Evolutionary conservation across 164 flowering plant species (phyloP), one percentile per base, ranked within the genome.

Genomic region (Sextonia rubra): DNA sequence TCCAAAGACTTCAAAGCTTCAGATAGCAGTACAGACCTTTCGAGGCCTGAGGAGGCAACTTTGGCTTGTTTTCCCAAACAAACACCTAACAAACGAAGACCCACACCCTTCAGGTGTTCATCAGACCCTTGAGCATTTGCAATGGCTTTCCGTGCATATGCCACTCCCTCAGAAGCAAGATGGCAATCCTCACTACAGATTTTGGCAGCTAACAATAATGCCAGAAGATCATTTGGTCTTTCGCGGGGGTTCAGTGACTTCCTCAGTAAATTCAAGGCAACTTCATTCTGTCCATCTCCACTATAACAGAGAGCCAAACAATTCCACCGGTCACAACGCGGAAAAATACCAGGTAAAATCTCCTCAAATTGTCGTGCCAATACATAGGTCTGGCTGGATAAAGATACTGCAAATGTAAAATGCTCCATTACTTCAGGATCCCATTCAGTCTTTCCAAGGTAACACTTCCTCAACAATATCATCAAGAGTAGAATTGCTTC

Each of bases 391-490:
- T 90, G 91, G 66, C 88, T 79, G 72, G 93, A 93, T 44, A 90
- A 7, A 77, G 98, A 89, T 17, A 95, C 79, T 72, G 98, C 97
- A 87, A 82, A 91, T 6, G 89, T 86, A 66, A 95, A 85, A 81
- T 95, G 94, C 72, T 95, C 97, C 81, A 93, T 79, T 3, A 95
- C 81, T 5, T 94, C 88, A 44, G 91, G 97, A 74, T 95, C 99
- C 97, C 97, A 93, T 69, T 86, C 79, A 68, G 70, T 82, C 75
- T 83, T 88, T 12, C 96, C 92, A 68, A 86, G 88, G 79, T 56
- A 73, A 76, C 69, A 81, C 69, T 93, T 93, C 77, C 86, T 86
- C 82, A 91, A 68, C 68, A 93, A 86, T 80, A 95, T 86, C 97
- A 93, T 86, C 78, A 95, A 79, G 66, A 95, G 86, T 47, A 95